phyloP scores from a whole-genome alignment of 148 eudicot species.

The Rhododendron williamsianum region DNA sequence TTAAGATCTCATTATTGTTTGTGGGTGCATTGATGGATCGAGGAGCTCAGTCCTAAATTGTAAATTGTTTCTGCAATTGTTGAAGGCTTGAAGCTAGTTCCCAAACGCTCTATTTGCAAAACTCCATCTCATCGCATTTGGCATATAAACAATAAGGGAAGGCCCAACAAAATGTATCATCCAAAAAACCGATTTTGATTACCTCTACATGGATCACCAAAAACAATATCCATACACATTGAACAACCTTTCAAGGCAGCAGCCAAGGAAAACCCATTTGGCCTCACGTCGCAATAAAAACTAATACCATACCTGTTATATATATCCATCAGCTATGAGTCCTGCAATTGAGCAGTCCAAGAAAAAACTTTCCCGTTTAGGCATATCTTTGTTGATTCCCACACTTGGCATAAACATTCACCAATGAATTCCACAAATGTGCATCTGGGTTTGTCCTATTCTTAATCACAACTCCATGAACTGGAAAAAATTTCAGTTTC shows the following conservation, averaged over 20 bases:
- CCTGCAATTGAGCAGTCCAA: constrained; percentile 38
- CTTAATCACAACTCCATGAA: constrained; percentile 30
- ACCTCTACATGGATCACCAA: no score
- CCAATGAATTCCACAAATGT: constrained; percentile 30
- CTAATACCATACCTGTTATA: constrained; percentile 15
- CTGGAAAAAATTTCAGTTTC: no score
- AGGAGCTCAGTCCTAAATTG: no score
- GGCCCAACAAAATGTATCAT: no score
- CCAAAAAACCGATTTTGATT: constrained; percentile 16
- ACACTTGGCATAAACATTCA: constrained; percentile 36
- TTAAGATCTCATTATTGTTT: no score
- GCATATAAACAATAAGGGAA: no score
- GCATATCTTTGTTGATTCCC: constrained; percentile 27
- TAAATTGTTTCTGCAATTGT: no score
- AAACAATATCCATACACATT: constrained; percentile 19
- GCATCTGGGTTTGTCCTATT: constrained; percentile 29
- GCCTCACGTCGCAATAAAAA: constrained; percentile 29
- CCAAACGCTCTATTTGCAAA: no score
- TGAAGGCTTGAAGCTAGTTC: no score
- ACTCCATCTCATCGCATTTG: no score
- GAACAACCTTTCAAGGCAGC: constrained; percentile 15
- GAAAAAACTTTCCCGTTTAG: constrained; percentile 33
- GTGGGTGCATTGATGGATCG: no score
- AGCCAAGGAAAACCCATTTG: no score
- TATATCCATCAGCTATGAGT: constrained; percentile 24